Conservation (phyloP, 192 early-diverging fungal genomes). For the Tieghemiomyces parasiticus region DNA sequence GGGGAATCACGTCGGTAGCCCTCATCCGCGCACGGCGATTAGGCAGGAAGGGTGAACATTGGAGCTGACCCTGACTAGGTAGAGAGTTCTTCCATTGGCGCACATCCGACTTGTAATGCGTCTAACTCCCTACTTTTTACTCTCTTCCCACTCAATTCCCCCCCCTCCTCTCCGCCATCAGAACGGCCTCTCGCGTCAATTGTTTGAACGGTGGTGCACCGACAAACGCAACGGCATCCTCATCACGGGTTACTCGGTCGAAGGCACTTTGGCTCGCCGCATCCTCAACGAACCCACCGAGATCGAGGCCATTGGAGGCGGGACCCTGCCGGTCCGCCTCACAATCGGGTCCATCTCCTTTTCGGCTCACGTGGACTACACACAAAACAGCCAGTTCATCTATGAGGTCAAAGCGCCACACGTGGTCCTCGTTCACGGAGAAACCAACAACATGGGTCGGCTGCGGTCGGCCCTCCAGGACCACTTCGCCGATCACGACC, state of each 20-base stretch:
- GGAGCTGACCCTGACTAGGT: too few relatives aligned
- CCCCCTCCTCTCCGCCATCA: too few relatives aligned
- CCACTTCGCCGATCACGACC: constrained; percentile 63
- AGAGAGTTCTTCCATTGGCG: too few relatives aligned
- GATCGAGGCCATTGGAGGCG: constrained; percentile 65
- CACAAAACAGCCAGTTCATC: constrained; percentile 93
- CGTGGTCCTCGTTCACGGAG: constrained; percentile 92
- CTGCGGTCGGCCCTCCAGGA: constrained; percentile 73
- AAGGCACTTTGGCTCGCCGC: constrained; percentile 76
- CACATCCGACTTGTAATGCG: too few relatives aligned
- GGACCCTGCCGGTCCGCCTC: constrained; percentile 62
- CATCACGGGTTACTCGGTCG: constrained; percentile 95
- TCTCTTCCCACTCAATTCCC: too few relatives aligned
- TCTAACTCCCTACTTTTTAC: too few relatives aligned
- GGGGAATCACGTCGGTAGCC: too few relatives aligned
- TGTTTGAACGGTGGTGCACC: constrained; percentile 91
- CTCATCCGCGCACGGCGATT: too few relatives aligned
- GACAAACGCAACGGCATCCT: constrained; percentile 85
- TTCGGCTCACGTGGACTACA: constrained; percentile 94
- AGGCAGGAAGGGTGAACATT: too few relatives aligned
- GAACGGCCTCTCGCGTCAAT: constrained; percentile 84
- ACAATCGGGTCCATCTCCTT: constrained; percentile 92
- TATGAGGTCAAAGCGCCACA: constrained; percentile 85
- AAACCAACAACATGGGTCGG: constrained; percentile 83
- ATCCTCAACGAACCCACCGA: constrained; percentile 79